phyloP scores from a whole-genome alignment of 495 filamentous ascomycete species.

The Xylaria venustula region DNA sequence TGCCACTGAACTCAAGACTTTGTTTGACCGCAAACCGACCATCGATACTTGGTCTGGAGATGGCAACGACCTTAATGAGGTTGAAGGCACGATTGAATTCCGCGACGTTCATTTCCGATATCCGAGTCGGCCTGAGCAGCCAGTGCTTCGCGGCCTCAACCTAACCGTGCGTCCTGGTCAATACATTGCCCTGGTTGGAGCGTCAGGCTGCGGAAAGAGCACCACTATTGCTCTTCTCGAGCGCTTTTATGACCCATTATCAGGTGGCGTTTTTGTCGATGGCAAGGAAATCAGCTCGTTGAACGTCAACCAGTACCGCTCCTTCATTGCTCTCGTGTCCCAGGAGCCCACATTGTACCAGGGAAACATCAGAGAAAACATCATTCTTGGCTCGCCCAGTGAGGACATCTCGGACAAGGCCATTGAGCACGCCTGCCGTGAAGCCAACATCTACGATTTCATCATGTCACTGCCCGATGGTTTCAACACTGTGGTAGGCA shows the following conservation, averaged over 20 bases:
- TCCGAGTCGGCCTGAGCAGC: slow-evolving; percentile 74
- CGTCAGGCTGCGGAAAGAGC: slow-evolving; percentile 80
- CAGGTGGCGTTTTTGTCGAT: slow-evolving; percentile 71
- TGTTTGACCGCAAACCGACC: slow-evolving; percentile 74
- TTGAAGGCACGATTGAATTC: slow-evolving; percentile 74
- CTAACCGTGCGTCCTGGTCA: slow-evolving; percentile 72
- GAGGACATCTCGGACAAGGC: slow-evolving; percentile 66
- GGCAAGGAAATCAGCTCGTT: slow-evolving; percentile 69
- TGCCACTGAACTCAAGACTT: slow-evolving; percentile 67
- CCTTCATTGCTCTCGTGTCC: slow-evolving; percentile 73
- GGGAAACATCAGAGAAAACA: slow-evolving; percentile 80
- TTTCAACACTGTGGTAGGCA: slow-evolving; percentile 73
- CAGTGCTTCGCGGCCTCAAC: slow-evolving; percentile 72
- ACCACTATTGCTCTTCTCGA: slow-evolving; percentile 79
- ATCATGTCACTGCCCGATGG: slow-evolving; percentile 64
- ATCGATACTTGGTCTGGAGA: slow-evolving; percentile 83
- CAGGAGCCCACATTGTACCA: slow-evolving; percentile 89
- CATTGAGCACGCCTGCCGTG: slow-evolving; percentile 73
- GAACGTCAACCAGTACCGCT: slow-evolving; percentile 78
- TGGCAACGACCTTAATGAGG: slow-evolving; percentile 56
- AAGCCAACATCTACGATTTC: slow-evolving; percentile 92
- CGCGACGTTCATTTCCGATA: slow-evolving; percentile 79
- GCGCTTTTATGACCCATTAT: slow-evolving; percentile 78
- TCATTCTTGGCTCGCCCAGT: slow-evolving; percentile 59
- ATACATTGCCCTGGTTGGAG: slow-evolving; percentile 78